Conservation (phyloP, 2,329 filamentous ascomycete species). For the Phoma sp. region DNA sequence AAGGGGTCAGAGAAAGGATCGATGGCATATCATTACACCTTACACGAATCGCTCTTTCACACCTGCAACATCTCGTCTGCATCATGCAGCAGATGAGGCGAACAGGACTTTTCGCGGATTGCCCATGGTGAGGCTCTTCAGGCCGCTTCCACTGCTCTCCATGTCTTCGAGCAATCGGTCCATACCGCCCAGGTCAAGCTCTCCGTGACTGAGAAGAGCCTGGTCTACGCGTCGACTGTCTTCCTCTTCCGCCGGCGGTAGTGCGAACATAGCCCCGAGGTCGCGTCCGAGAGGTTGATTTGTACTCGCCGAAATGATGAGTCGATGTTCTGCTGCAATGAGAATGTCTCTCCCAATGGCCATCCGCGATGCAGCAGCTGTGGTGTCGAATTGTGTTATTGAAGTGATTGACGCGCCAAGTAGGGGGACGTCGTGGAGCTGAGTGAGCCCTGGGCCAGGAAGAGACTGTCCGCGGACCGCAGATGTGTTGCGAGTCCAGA, state of each 20-base stretch:
- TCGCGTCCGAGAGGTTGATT: slow-evolving; percentile 40
- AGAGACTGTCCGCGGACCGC: slow-evolving; percentile 46
- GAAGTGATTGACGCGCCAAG: slow-evolving; percentile 52
- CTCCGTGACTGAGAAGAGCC: slow-evolving; percentile 51
- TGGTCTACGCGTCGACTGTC: slow-evolving; percentile 47
- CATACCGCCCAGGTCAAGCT: slow-evolving; percentile 57
- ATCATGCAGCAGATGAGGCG: slow-evolving; percentile 39
- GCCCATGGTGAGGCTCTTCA: slow-evolving; percentile 35
- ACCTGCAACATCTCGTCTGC: background rate
- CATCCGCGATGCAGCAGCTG: slow-evolving; percentile 49
- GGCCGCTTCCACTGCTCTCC: slow-evolving; percentile 29
- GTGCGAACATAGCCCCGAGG: slow-evolving; percentile 37
- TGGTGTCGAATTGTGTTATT: slow-evolving; percentile 52
- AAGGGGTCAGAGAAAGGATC: background rate
- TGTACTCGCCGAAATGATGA: slow-evolving; percentile 51
- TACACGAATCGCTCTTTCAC: background rate
- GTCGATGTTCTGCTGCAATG: slow-evolving; percentile 52
- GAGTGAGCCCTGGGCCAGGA: slow-evolving; percentile 50
- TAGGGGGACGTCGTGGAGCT: slow-evolving; percentile 51
- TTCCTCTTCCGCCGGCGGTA: slow-evolving; percentile 39
- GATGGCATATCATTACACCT: slow-evolving; percentile 6
- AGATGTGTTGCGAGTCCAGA: slow-evolving; percentile 52
- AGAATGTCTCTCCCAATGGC: slow-evolving; percentile 54
- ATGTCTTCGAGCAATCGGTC: slow-evolving; percentile 52
- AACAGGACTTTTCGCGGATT: slow-evolving; percentile 46